A percentile compares a stretch with the other conserved stretches of the same genome.
Evolutionary conservation across 106 monocot genomes (phyloP).

Genomic region (Phalaenopsis aphrodite): DNA sequence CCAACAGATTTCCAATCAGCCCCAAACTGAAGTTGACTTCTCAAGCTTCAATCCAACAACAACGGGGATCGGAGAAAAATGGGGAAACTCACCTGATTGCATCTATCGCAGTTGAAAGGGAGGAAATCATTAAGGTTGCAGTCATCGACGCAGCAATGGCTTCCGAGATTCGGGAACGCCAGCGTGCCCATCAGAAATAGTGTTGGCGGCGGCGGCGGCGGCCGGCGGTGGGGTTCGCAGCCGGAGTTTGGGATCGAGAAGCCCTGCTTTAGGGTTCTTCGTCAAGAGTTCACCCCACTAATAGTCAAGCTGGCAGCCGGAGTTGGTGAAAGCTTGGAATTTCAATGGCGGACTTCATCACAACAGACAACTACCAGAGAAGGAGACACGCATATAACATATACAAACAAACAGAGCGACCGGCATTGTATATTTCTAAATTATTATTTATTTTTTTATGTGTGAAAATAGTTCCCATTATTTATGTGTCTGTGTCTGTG

Average conservation of each 20-base stretch:
- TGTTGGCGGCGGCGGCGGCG: not conserved
- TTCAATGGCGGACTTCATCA: not conserved
- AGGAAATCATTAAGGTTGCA: conserved; percentile 9
- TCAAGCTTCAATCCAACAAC: not conserved
- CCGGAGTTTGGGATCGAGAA: not conserved
- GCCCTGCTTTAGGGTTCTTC: too few species aligned
- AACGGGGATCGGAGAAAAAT: not conserved
- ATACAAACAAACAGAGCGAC: too few species aligned
- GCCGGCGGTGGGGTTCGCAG: not conserved
- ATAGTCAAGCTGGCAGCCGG: not conserved
- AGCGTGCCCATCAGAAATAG: not conserved
- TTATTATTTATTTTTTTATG: too few species aligned
- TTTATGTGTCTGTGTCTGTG: too few species aligned
- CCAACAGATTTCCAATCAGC: too few species aligned
- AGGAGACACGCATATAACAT: too few species aligned
- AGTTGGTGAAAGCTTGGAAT: not conserved
- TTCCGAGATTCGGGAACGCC: not conserved
- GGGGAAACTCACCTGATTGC: not conserved
- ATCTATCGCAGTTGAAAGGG: conserved; percentile 8
- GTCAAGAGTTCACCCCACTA: not conserved
- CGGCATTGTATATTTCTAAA: too few species aligned
- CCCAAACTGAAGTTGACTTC: too few species aligned
- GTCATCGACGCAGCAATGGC: conserved; percentile 6
- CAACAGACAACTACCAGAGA: too few species aligned
- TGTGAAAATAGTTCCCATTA: too few species aligned